These are phyloP conservation scores for Rosa persica DNA, from an alignment of 306 rosid genomes.

Conservation along the genomic window DNA sequence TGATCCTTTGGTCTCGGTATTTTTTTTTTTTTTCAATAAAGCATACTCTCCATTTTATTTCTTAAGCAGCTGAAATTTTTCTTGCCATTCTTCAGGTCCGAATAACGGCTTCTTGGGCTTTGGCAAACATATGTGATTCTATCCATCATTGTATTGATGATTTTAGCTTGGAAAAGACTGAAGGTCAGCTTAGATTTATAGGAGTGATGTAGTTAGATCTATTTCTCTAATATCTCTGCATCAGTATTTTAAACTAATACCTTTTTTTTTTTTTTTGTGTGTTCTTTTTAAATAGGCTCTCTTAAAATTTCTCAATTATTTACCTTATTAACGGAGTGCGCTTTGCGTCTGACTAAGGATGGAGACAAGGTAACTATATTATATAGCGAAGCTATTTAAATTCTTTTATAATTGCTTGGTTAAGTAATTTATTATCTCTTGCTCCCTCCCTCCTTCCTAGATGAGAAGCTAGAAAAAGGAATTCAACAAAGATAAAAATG, in stretches of 20 bases:
- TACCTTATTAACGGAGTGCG: slow-evolving; percentile 61
- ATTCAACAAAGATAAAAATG: not conserved
- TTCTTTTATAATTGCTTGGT: not conserved
- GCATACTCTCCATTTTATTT: slow-evolving; percentile 2
- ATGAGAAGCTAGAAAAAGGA: not conserved
- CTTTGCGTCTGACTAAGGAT: slow-evolving; percentile 73
- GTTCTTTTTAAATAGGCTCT: slow-evolving; percentile 37
- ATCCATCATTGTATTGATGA: slow-evolving; percentile 51
- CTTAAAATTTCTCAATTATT: slow-evolving; percentile 44
- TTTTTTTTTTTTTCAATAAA: slow-evolving; percentile 9
- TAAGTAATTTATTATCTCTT: not conserved
- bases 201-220: slow-evolving; percentile 14
- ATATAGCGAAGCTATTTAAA: not conserved
- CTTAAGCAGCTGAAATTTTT: slow-evolving; percentile 17
- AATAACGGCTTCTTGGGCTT: slow-evolving; percentile 94
- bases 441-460: not conserved
- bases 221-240: not conserved
- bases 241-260: not conserved
- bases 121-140: slow-evolving; percentile 93
- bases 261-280: not conserved
- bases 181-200: slow-evolving; percentile 48
- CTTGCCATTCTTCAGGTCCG: slow-evolving; percentile 56
- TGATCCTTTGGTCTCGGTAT: slow-evolving; percentile 67
- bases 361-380: slow-evolving; percentile 76
- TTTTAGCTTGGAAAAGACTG: slow-evolving; percentile 35